Percentiles rank a stretch among this genome's conserved stretches.
Evolutionary conservation across 2,329 filamentous ascomycete species (phyloP).

Genomic region (Penicillium sp.): DNA sequence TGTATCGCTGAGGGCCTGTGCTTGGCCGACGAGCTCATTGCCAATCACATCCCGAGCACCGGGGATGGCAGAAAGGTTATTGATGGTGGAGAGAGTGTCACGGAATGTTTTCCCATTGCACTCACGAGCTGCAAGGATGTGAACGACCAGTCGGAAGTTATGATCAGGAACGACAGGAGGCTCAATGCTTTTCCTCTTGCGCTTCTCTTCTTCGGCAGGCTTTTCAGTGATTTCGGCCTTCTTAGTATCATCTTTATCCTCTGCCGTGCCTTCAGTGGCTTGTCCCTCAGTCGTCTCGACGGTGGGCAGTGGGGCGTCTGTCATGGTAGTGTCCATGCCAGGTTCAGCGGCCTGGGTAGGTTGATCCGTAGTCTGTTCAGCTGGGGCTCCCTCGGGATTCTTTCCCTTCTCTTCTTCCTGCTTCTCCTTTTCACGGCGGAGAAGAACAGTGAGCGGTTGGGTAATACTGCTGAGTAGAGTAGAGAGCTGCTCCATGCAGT

Average conservation of each 20-base stretch:
- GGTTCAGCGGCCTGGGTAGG: constrained; percentile 18
- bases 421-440: constrained; percentile 80
- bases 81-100: constrained; percentile 97
- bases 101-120: constrained; percentile 98
- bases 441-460: constrained; percentile 74
- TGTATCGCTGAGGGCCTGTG: constrained; percentile 77
- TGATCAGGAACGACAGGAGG: constrained; percentile 84
- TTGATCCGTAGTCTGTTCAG: constrained; percentile 14
- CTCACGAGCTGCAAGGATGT: constrained; percentile 92
- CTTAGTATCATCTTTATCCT: constrained; percentile 32
- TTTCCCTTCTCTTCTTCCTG: constrained; percentile 46
- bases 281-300: constrained; percentile 33
- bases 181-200: constrained; percentile 64
- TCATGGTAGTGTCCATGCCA: constrained; percentile 40
- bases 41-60: constrained; percentile 88
- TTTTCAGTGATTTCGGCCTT: constrained; percentile 24
- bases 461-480: constrained; percentile 86
- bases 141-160: constrained; percentile 91
- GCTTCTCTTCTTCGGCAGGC: constrained; percentile 47
- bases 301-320: constrained; percentile 36
- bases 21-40: constrained; percentile 86
- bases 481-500: constrained; percentile 91
- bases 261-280: constrained; percentile 23
- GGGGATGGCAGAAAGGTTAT: constrained; percentile 90
- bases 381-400: constrained; percentile 34